Evolutionary conservation across 2,329 filamentous ascomycete species (phyloP).

Genomic region (Myriosclerotinia curreyana): DNA sequence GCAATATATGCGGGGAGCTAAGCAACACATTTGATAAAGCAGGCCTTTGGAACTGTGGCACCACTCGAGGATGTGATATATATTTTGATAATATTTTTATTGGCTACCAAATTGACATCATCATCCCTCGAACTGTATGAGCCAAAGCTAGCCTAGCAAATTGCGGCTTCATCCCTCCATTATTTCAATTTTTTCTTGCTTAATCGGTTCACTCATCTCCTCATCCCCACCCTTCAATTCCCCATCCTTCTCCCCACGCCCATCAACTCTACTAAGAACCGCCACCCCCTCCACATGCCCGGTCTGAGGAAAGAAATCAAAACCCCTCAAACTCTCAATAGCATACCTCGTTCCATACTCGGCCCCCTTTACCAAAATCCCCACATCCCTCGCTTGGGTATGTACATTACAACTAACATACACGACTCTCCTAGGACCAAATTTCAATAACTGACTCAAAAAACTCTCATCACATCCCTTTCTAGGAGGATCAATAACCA

Average conservation of each 20-base stretch:
- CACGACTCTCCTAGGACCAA: slow-evolving; percentile 74
- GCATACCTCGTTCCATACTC: slow-evolving; percentile 59
- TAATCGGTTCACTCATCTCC: background rate
- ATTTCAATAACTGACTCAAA: slow-evolving; percentile 73
- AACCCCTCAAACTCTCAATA: slow-evolving; percentile 87
- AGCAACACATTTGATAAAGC: no score
- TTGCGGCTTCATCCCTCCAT: background rate
- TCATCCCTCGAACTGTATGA: background rate
- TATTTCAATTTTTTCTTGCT: background rate
- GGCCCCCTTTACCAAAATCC: slow-evolving; percentile 74
- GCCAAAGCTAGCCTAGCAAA: background rate
- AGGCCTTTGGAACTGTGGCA: no score
- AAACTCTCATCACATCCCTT: slow-evolving; percentile 92
- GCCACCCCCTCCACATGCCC: slow-evolving; percentile 67
- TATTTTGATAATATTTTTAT: slow-evolving; percentile 10
- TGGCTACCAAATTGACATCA: background rate
- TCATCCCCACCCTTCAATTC: background rate
- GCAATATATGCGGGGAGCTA: slow-evolving; percentile 2
- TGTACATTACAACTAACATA: slow-evolving; percentile 99
- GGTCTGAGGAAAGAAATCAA: slow-evolving; percentile 96
- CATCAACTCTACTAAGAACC: slow-evolving; percentile 55
- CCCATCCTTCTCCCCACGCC: background rate
- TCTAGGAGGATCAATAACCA: slow-evolving; percentile 94
- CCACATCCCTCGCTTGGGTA: slow-evolving; percentile 91
- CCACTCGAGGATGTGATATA: background rate